These are phyloP conservation scores for Smallanthus sonchifolius DNA, from an alignment of 129 eudicot species.

Conservation along the genomic window DNA sequence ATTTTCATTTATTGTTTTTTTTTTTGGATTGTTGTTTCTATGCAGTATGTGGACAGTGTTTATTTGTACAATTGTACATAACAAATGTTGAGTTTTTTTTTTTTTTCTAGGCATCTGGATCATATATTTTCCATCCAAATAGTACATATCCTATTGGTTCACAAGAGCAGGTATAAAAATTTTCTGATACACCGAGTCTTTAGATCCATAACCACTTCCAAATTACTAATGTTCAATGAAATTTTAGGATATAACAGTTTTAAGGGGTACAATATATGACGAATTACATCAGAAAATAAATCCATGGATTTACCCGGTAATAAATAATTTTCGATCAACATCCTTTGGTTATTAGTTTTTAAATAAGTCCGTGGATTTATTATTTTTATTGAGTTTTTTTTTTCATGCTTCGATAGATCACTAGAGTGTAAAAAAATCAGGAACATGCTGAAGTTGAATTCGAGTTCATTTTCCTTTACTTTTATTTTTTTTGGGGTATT, in stretches of 20 bases:
- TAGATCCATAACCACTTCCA: no score
- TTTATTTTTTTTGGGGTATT: background rate
- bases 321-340: slow-evolving; percentile 13
- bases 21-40: no score
- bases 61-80: no score
- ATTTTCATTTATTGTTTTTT: no score
- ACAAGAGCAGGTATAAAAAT: no score
- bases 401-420: slow-evolving; percentile 42
- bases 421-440: slow-evolving; percentile 78
- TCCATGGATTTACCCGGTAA: slow-evolving; percentile 96
- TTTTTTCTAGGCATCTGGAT: no score
- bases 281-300: slow-evolving; percentile 88
- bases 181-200: no score
- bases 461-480: slow-evolving; percentile 24
- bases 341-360: background rate
- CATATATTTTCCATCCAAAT: no score
- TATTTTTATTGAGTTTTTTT: background rate
- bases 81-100: no score
- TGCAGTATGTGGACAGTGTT: no score
- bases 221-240: slow-evolving; percentile 17
- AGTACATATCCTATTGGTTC: no score
- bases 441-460: slow-evolving; percentile 86
- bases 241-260: slow-evolving; percentile 56
- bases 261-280: slow-evolving; percentile 69
- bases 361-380: background rate